These are phyloP conservation scores for Schoenoplectus triqueter DNA, from an alignment of 202 grass and related monocot species.

Conservation along the genomic window DNA sequence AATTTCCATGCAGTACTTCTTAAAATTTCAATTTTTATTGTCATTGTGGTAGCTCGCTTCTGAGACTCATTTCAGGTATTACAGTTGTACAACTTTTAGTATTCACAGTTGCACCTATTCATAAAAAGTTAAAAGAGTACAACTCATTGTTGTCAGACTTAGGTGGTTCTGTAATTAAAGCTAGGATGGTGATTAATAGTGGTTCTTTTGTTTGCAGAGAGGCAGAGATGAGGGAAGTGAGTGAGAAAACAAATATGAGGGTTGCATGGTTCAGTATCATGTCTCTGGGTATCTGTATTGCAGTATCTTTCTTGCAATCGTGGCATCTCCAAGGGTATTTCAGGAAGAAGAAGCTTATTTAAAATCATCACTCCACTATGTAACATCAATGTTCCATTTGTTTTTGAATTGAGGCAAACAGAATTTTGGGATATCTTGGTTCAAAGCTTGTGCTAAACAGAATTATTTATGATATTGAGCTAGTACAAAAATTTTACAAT, in stretches of 20 bases:
- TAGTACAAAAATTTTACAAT: constrained; percentile 25
- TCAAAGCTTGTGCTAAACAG: constrained; percentile 35
- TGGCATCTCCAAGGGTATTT: constrained; percentile 88
- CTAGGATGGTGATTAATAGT: not conserved
- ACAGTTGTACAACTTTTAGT: constrained; percentile 7
- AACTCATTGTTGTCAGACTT: not conserved
- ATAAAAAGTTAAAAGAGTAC: not conserved
- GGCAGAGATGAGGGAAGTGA: constrained; percentile 77
- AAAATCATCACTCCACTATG: constrained; percentile 39
- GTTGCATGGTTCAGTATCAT: constrained; percentile 85
- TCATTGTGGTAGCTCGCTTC: not conserved
- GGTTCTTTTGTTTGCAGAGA: constrained; percentile 52
- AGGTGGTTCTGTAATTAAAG: not conserved
- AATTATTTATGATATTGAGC: constrained; percentile 31
- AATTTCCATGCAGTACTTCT: not conserved
- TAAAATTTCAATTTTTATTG: not conserved
- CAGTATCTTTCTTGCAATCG: constrained; percentile 64
- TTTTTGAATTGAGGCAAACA: constrained; percentile 39
- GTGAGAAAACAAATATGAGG: constrained; percentile 74
- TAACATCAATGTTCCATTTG: constrained; percentile 40
- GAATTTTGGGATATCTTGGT: constrained; percentile 40
- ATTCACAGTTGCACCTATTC: not conserved
- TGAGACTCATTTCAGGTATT: not conserved
- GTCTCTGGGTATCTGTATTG: constrained; percentile 72
- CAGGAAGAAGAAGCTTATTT: constrained; percentile 94